Evolutionary conservation across 2,329 filamentous ascomycete genomes (phyloP).

Genomic region (Cercospora berteroae): DNA sequence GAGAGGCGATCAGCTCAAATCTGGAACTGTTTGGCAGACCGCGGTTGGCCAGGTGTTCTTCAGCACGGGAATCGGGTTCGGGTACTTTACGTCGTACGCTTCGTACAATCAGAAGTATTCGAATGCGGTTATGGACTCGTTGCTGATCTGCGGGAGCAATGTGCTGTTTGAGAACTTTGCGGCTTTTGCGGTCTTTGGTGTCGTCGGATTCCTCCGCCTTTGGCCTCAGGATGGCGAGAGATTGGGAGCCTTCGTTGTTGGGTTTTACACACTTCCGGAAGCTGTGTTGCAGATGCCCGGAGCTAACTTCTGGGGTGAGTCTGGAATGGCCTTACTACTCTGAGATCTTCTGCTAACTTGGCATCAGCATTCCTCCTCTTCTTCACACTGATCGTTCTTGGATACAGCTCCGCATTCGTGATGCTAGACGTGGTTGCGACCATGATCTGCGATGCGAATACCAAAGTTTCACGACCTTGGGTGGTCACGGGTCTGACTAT

Average conservation of each 20-base stretch:
- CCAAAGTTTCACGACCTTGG: conserved; percentile 47
- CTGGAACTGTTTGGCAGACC: conserved; percentile 58
- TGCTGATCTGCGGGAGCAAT: conserved; percentile 55
- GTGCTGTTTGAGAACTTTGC: conserved; percentile 57
- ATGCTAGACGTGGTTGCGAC: conserved; percentile 60
- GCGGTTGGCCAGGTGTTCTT: conserved; percentile 61
- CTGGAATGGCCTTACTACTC: neutral
- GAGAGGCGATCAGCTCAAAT: conserved; percentile 52
- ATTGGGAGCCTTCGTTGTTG: conserved; percentile 57
- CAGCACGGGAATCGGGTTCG: conserved; percentile 52
- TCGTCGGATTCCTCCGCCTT: conserved; percentile 51
- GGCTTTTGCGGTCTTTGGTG: conserved; percentile 55
- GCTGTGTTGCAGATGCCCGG: conserved; percentile 58
- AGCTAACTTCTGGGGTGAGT: conserved; percentile 52
- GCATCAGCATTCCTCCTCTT: conserved; percentile 52
- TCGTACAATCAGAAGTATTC: conserved; percentile 58
- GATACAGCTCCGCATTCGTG: conserved; percentile 59
- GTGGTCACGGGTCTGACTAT: conserved; percentile 53
- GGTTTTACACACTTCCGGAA: conserved; percentile 58
- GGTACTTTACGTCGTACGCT: conserved; percentile 58
- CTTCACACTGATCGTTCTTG: conserved; percentile 58
- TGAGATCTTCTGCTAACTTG: neutral
- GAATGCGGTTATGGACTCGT: conserved; percentile 59
- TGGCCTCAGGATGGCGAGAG: conserved; percentile 46
- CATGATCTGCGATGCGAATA: conserved; percentile 50